A percentile compares a stretch with the other conserved stretches of the same genome.
Conservation (phyloP, 192 early-diverging fungal genomes). For the Coemansia sp. region DNA sequence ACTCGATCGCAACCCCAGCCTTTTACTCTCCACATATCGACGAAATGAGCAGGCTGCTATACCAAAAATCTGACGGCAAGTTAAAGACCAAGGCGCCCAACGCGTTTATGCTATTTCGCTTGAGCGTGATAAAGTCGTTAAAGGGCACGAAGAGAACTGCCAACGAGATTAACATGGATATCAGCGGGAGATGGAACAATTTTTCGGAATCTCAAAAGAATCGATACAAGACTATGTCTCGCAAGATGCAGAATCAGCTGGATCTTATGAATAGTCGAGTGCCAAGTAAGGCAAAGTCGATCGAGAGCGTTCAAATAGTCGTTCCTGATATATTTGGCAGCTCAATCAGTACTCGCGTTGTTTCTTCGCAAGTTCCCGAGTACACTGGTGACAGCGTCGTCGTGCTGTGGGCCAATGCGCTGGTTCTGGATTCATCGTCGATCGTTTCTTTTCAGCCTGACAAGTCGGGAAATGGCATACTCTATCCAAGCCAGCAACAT, state of each 20-base stretch:
- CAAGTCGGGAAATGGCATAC: constrained; percentile 6
- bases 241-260: constrained; percentile 12
- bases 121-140: constrained; percentile 17
- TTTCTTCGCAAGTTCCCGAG: neutral
- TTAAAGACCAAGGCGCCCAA: constrained; percentile 24
- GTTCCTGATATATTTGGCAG: neutral
- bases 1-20: neutral
- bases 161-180: constrained; percentile 14
- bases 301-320: neutral
- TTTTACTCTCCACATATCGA: neutral
- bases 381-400: neutral
- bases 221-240: constrained; percentile 5
- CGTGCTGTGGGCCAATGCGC: neutral
- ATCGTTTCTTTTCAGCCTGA: constrained; percentile 1
- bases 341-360: neutral
- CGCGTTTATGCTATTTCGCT: constrained; percentile 32
- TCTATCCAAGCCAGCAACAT: neutral
- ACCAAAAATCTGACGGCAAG: constrained; percentile 6
- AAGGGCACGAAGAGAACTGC: constrained; percentile 18
- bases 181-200: constrained; percentile 1
- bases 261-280: constrained; percentile 1
- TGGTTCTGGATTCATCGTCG: neutral
- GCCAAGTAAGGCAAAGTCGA: neutral
- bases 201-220: neutral
- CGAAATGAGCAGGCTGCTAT: constrained; percentile 1